Evolutionary conservation across 306 rosid genomes (phyloP).

Genomic region (Cucumis sativus): DNA sequence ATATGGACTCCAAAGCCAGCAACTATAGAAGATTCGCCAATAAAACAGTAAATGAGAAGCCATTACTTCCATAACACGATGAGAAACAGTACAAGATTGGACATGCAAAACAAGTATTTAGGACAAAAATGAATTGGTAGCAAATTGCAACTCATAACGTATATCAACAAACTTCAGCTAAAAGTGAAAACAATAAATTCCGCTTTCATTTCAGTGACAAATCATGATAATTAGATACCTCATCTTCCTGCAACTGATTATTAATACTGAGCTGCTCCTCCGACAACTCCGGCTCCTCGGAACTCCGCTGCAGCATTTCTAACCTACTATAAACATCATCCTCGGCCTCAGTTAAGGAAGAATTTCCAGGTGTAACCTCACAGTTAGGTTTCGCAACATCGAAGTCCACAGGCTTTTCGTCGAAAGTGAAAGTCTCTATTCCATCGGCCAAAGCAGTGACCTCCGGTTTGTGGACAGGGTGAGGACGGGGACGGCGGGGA

Average conservation of each 20-base stretch:
- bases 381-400: background rate
- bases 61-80: background rate
- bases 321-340: conserved; percentile 25
- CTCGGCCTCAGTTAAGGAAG: conserved; percentile 15
- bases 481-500: conserved; percentile 15
- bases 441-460: conserved; percentile 8
- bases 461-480: conserved; percentile 23
- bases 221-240: conserved; percentile 27
- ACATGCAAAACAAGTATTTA: background rate
- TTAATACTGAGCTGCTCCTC: conserved; percentile 48
- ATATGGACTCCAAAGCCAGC: conserved; percentile 76
- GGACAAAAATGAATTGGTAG: background rate
- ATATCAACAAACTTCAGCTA: background rate
- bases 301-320: conserved; percentile 21
- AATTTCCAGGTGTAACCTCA: background rate
- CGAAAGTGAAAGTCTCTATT: conserved; percentile 13
- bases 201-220: background rate
- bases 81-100: background rate
- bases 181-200: background rate
- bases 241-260: conserved; percentile 71
- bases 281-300: conserved; percentile 37
- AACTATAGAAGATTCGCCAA: conserved; percentile 28
- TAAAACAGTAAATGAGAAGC: background rate
- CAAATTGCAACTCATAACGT: background rate
- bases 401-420: conserved; percentile 1